These are phyloP conservation scores for Spizellomyces sp. DNA, from an alignment of 192 early-diverging fungal genomes.

Conservation along the genomic window DNA sequence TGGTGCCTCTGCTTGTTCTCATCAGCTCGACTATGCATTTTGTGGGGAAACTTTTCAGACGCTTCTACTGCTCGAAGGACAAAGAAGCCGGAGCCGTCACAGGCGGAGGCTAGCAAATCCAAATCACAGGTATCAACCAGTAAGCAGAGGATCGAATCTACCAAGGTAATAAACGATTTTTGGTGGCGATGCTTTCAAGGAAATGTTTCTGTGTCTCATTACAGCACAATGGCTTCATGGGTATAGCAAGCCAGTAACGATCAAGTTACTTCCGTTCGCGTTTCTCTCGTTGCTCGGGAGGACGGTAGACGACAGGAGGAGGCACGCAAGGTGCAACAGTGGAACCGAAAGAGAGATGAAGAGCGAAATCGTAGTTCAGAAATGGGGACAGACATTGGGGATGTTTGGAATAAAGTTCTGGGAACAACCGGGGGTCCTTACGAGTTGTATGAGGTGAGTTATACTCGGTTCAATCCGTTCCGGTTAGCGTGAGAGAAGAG, in stretches of 20 bases:
- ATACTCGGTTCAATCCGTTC: too few relatives aligned
- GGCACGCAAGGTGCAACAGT: slow-evolving; percentile 40
- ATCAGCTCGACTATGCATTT: neutral
- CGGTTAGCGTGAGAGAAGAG: too few relatives aligned
- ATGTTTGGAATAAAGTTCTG: slow-evolving; percentile 42
- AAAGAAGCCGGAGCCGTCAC: slow-evolving; percentile 47
- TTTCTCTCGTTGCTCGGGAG: slow-evolving; percentile 51
- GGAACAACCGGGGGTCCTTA: slow-evolving; percentile 38
- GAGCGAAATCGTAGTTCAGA: slow-evolving; percentile 30
- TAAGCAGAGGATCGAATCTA: slow-evolving; percentile 28
- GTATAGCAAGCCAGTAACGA: slow-evolving; percentile 32
- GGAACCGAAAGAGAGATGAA: slow-evolving; percentile 43
- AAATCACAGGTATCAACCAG: slow-evolving; percentile 25
- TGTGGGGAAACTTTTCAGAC: neutral
- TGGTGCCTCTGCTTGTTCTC: neutral
- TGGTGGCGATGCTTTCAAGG: neutral
- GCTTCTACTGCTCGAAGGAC: slow-evolving; percentile 14
- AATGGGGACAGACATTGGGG: slow-evolving; percentile 37
- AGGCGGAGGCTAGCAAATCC: slow-evolving; percentile 46
- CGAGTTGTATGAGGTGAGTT: slow-evolving; percentile 45
- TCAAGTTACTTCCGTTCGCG: slow-evolving; percentile 48
- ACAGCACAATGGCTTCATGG: neutral
- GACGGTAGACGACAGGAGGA: slow-evolving; percentile 50
- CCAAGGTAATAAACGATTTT: slow-evolving; percentile 2
- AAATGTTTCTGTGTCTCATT: neutral